These are phyloP conservation scores for Golovinomyces cichoracearum DNA, from an alignment of 2,329 filamentous ascomycete species.

Conservation along the genomic window DNA sequence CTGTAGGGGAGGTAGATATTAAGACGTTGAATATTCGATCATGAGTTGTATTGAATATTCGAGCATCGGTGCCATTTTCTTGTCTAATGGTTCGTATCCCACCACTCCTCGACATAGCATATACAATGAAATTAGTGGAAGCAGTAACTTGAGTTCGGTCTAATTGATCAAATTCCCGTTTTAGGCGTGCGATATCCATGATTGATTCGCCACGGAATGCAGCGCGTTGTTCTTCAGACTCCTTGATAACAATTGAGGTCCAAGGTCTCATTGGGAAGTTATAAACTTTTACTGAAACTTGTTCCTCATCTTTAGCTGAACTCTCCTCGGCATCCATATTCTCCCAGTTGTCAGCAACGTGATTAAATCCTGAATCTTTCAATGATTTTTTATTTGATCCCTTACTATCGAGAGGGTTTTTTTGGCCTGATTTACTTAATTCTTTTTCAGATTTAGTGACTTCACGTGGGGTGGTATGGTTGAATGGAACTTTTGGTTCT, in stretches of 20 bases:
- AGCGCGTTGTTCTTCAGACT: constrained; percentile 28
- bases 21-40: constrained; percentile 90
- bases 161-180: constrained; percentile 95
- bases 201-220: constrained; percentile 53
- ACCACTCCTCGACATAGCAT: constrained; percentile 77
- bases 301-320: constrained; percentile 38
- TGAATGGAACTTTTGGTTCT: constrained; percentile 23
- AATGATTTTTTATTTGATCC: constrained; percentile 17
- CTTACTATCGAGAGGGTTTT: constrained; percentile 10
- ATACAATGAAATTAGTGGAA: constrained; percentile 74
- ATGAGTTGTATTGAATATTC: constrained; percentile 71
- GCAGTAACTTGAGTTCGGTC: constrained; percentile 81
- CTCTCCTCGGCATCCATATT: constrained; percentile 49
- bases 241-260: constrained; percentile 58
- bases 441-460: constrained; percentile 29
- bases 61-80: constrained; percentile 72
- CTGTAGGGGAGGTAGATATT: constrained; percentile 41
- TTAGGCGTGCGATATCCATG: constrained; percentile 77
- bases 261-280: constrained; percentile 95
- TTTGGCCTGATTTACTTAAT: constrained; percentile 21
- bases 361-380: constrained; percentile 26
- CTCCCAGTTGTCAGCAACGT: constrained; percentile 72
- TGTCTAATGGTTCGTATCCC: constrained; percentile 84
- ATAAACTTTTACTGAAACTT: constrained; percentile 50
- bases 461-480: constrained; percentile 21